These are phyloP conservation scores for Holtermanniella nyarrowii DNA, from an alignment of 768 basidiomycete species.

Conservation along the genomic window DNA sequence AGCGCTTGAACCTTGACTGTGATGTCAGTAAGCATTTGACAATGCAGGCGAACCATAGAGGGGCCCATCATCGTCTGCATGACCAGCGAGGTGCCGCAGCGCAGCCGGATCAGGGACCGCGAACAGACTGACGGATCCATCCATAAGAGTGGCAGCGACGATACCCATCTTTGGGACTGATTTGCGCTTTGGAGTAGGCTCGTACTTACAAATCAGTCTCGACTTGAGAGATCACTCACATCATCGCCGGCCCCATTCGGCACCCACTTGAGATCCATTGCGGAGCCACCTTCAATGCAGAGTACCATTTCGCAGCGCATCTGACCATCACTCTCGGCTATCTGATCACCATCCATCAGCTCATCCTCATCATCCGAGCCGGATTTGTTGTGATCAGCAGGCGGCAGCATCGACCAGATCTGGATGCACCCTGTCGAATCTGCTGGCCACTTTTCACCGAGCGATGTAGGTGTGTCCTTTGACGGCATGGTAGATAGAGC, in stretches of 20 bases:
- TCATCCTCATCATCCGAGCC: slow-evolving; percentile 4
- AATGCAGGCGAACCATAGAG: slow-evolving; percentile 12
- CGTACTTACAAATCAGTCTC: slow-evolving; percentile 8
- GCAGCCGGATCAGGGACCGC: slow-evolving; percentile 68
- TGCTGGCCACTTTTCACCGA: slow-evolving; percentile 49
- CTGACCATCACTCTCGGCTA: slow-evolving; percentile 45
- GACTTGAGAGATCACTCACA: slow-evolving; percentile 34
- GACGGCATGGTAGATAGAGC: slow-evolving; percentile 70
- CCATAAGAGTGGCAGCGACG: slow-evolving; percentile 72
- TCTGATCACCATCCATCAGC: slow-evolving; percentile 2
- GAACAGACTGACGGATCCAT: slow-evolving; percentile 72
- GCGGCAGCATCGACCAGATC: slow-evolving; percentile 59
- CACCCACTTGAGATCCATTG: slow-evolving; percentile 81
- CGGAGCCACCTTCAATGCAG: slow-evolving; percentile 70
- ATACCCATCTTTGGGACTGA: slow-evolving; percentile 58
- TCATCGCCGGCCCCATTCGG: slow-evolving; percentile 71
- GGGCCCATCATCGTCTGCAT: slow-evolving; percentile 3
- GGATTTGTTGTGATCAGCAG: not conserved
- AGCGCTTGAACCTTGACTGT: slow-evolving; percentile 50
- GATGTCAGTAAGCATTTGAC: not conserved
- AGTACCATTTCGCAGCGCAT: slow-evolving; percentile 75
- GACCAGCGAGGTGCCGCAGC: slow-evolving; percentile 28
- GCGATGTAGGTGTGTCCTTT: slow-evolving; percentile 52
- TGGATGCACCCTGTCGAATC: slow-evolving; percentile 62
- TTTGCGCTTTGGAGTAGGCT: not conserved